A percentile compares a stretch with the other conserved stretches of the same genome.
Evolutionary conservation across 108 stramenopile species (phyloP).

Genomic region (Skeletonema tropicum): DNA sequence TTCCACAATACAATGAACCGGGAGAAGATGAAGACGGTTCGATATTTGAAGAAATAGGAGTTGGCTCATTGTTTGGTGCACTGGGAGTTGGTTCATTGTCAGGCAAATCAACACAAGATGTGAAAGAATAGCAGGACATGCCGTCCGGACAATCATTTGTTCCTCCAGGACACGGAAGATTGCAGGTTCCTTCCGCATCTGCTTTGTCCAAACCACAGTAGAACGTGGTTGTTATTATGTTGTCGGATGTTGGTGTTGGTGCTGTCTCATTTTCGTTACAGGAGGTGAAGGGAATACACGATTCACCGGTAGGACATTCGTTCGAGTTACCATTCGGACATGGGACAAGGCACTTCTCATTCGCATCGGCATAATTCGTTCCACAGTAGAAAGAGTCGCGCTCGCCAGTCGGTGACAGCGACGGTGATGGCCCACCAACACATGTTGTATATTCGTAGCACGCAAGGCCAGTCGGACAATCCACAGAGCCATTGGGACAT

Average conservation of each 20-base stretch:
- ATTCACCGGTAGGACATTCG: conserved; percentile 75
- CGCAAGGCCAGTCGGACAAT: conserved; percentile 32
- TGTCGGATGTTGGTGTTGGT: conserved; percentile 5
- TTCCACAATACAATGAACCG: conserved; percentile 64
- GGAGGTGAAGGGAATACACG: conserved; percentile 52
- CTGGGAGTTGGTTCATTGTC: not conserved
- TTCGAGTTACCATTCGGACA: conserved; percentile 71
- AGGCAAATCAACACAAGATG: conserved; percentile 16
- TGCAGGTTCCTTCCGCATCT: conserved; percentile 43
- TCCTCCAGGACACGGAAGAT: conserved; percentile 35
- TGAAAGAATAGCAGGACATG: conserved; percentile 28
- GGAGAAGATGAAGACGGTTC: conserved; percentile 8
- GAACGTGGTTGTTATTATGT: conserved; percentile 29
- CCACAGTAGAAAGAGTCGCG: conserved; percentile 64
- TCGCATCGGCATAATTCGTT: conserved; percentile 77
- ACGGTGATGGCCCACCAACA: conserved; percentile 14
- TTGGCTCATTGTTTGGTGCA: not conserved
- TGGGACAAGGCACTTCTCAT: conserved; percentile 59
- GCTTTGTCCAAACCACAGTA: conserved; percentile 44
- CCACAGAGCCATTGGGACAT: conserved; percentile 34
- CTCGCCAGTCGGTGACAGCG: conserved; percentile 21
- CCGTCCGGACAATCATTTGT: conserved; percentile 24
- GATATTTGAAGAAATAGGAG: not conserved
- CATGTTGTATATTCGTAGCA: conserved; percentile 50
- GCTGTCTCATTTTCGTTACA: conserved; percentile 23